These are phyloP conservation scores for Globisporangium cystogenes DNA, from an alignment of 352 stramenopile genomes.

Conservation along the genomic window DNA sequence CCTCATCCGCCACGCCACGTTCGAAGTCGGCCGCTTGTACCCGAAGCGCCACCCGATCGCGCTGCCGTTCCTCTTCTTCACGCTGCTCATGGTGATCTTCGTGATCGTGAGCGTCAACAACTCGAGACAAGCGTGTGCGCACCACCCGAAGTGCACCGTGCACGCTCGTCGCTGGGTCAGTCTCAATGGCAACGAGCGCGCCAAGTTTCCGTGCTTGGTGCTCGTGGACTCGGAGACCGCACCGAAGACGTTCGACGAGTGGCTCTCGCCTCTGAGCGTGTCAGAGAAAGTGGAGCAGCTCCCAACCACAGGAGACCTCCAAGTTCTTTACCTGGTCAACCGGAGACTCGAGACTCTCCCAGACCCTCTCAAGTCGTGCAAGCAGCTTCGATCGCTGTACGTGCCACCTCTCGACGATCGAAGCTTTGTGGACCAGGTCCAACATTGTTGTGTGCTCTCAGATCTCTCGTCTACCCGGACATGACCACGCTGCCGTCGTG, in stretches of 20 bases:
- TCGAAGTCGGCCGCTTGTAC: constrained; percentile 5
- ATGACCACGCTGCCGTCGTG: constrained; percentile 26
- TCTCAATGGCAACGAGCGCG: constrained; percentile 3
- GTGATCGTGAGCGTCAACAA: constrained; percentile 13
- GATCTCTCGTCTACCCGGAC: constrained; percentile 36
- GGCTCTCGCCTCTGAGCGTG: constrained; percentile 20
- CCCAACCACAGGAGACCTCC: constrained; percentile 17
- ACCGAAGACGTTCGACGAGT: constrained; percentile 17
- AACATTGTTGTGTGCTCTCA: constrained; percentile 9
- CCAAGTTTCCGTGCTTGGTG: constrained; percentile 10
- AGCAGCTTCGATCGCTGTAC: constrained; percentile 25
- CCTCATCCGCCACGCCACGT: constrained; percentile 7
- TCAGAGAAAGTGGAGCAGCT: constrained; percentile 25
- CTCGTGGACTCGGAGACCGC: constrained; percentile 7
- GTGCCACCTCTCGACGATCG: neutral
- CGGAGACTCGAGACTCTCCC: constrained; percentile 22
- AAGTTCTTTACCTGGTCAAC: constrained; percentile 29
- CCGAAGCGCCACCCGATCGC: constrained; percentile 8
- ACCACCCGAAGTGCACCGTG: constrained; percentile 5
- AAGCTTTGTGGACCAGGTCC: neutral
- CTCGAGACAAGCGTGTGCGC: constrained; percentile 6
- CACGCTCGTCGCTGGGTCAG: constrained; percentile 9
- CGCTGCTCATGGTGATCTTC: constrained; percentile 5
- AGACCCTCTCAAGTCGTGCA: constrained; percentile 21
- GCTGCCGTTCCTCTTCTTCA: constrained; percentile 9